Conservation (phyloP, 2,329 filamentous ascomycete genomes). For the Fusarium tuaranense region DNA sequence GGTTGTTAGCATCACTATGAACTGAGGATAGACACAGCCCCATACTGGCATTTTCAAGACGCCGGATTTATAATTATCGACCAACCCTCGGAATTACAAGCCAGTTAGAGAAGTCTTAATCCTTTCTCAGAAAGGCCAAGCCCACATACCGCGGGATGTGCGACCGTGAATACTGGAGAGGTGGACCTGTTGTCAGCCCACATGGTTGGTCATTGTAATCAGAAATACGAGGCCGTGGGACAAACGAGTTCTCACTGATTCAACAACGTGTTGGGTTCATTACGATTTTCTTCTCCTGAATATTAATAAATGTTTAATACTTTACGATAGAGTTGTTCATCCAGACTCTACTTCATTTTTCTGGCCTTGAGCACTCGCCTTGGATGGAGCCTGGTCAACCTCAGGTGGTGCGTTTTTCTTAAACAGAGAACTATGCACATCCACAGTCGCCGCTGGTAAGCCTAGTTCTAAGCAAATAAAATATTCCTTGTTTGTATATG, state of each 20-base stretch:
- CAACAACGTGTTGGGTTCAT: neutral
- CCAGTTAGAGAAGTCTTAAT: neutral
- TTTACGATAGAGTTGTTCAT: no score
- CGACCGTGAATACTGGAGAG: neutral
- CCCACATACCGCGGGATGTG: neutral
- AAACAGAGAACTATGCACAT: no score
- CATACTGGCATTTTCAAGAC: neutral
- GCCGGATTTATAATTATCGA: neutral
- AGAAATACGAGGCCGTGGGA: neutral
- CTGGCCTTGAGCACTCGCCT: no score
- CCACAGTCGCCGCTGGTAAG: no score
- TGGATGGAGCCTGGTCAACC: no score
- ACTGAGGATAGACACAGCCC: neutral
- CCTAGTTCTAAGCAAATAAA: no score
- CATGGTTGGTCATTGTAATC: neutral
- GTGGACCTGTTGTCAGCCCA: neutral
- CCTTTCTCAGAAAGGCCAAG: neutral
- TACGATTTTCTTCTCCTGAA: neutral
- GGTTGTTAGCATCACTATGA: neutral
- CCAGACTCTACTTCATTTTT: no score
- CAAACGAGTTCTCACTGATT: neutral
- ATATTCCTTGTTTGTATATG: no score
- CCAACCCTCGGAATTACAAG: neutral
- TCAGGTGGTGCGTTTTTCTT: no score
- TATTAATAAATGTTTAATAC: neutral